Evolutionary conservation across 73 alveolate genomes (phyloP), one percentile per base, ranked within the genome.

Genomic region (Blepharisma japonicum): DNA sequence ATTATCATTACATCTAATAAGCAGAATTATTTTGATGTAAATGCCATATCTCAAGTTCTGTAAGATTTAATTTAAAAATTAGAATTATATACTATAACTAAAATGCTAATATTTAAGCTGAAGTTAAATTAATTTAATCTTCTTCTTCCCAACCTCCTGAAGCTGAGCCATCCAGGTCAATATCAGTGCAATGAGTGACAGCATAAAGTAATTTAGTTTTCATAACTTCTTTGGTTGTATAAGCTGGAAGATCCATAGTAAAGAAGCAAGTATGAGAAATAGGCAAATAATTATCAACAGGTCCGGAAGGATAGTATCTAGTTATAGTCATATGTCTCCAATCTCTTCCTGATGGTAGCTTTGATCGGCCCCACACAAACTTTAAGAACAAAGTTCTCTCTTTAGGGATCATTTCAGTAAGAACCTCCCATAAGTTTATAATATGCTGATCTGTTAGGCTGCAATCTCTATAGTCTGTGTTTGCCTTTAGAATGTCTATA

Each of bases 311-410:
- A 61, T 61, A 2, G 5, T 61, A 70, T 45, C 66, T 70, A 2
- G 80, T 45, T 9, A 70, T 45, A 2, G 11, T 70, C 56, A 81
- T 83, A 81, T 78, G 85, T 79, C 92, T 79, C 77, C 80, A 68
- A 70, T 55, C 76, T 70, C 89, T 78, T n/a, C 89, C 81, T 55
- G 86, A 80, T 68, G 93, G 93, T 54, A 92, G 89, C 86, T 95
- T 89, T 51, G 95, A 84, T 67, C 98, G 83, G 25, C 98, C 98
- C 98, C 96, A 92, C 14, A 92, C 98, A 74, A 92, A 92, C 83
- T 88, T 89, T 71, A 92, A 70, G 83, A 84, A 92, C 27, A 86
- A 85, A 55, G 90, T 84, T 81, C 95, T 89, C 79, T 92, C 98
- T 68, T 77, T 90, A 6, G 88, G 91, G 21, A 71, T 56, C 56